Evolutionary conservation across 768 basidiomycete genomes (phyloP).

Genomic region (Lactarius indigo): DNA sequence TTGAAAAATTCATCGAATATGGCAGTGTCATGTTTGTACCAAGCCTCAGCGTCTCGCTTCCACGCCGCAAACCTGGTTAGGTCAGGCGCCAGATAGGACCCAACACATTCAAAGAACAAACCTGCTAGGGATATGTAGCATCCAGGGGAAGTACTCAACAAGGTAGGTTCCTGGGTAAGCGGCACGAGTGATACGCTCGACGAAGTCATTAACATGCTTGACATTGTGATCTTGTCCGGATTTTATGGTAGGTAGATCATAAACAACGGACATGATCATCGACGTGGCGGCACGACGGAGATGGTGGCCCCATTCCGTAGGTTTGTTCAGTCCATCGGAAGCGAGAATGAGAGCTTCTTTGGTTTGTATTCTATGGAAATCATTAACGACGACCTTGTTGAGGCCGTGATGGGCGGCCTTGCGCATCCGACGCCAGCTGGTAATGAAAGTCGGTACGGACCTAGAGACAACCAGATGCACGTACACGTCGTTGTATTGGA

Average conservation of each 20-base stretch:
- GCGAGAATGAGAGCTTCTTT: not conserved
- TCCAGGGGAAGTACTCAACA: slow-evolving; percentile 15
- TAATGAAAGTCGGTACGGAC: not conserved
- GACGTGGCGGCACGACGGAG: not conserved
- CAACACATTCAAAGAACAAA: not conserved
- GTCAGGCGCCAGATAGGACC: no score
- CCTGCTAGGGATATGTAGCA: slow-evolving; percentile 14
- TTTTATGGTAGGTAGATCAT: slow-evolving; percentile 2
- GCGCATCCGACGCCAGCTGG: slow-evolving; percentile 10
- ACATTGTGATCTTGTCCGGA: not conserved
- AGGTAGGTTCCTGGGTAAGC: slow-evolving; percentile 10
- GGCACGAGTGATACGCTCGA: not conserved
- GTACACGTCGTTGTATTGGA: not conserved
- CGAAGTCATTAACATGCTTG: not conserved
- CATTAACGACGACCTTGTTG: not conserved
- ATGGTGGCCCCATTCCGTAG: not conserved
- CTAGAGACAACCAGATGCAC: not conserved
- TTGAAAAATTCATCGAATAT: slow-evolving; percentile 7
- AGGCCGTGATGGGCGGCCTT: not conserved
- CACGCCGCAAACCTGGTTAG: slow-evolving; percentile 5
- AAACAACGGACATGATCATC: slow-evolving; percentile 2
- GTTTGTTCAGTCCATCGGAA: not conserved
- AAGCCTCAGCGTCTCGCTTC: slow-evolving; percentile 11
- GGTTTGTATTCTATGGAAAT: not conserved
- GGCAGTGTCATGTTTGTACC: not conserved